Base-by-base conservation (phyloP, 2,329 filamentous ascomycete species). In the Colletotrichum sp. region DNA sequence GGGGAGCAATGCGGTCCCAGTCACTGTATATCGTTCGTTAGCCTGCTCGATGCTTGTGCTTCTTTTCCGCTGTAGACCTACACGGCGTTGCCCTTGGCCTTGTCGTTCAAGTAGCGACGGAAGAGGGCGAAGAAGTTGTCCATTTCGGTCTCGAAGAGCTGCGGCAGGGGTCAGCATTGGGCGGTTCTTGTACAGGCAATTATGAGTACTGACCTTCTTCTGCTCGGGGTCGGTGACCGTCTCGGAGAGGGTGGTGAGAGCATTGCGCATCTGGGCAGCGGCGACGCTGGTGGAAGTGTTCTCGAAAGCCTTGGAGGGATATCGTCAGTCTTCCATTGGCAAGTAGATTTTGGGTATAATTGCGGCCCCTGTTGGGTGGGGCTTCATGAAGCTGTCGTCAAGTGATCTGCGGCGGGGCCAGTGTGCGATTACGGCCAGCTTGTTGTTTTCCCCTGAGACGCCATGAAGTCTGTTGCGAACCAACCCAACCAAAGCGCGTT, bases 111-210 rank as follows among this genome's bases (percentile, higher is more conserved):
- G 88, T 98, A 99, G 88, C 97, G 93, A 84, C 97, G 94, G 94
- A 99, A 99, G 78, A 99, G 94, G 77, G 96, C 94, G 85, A 99
- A 99, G 91, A 99, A 99, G 93, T 99, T 99, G 92, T 99, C 97
- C 96, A 98, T 99, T 89, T 99, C 96, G 6, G 96, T 98, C 89
- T 99, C 96, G 86, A 99, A 99, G 80, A 98, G 93, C 95, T 95
- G 80, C 80, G 52, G 5, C 18, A 32, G 5, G 15, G 57, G 76
- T 81, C 75, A 82, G 77, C 68, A 30, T 57, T 34, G 26, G 52
- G 9, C 28, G 18, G 10, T 5, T 9, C 15, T 26, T 8, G 9
- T 52, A 55, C 21, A 16, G 58, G 57, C 16, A 12, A 30, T 13
- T 66, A 5, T 8, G 32, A 18, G 28, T 70, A 80, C 87, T 82